phyloP scores from a whole-genome alignment of 768 basidiomycete genomes.

The Mycena venus region DNA sequence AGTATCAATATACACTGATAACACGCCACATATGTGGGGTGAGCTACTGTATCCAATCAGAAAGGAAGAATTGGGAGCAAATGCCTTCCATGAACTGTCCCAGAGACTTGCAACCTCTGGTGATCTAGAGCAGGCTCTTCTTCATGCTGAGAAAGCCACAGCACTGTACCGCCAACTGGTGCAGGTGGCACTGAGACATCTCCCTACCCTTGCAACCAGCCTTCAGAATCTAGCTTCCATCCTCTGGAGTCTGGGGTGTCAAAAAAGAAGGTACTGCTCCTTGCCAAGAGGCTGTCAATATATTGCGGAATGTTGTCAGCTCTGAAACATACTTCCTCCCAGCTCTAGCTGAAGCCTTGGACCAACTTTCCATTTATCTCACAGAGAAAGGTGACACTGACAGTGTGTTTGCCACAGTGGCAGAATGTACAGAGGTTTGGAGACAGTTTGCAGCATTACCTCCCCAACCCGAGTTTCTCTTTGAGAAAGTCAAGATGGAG shows the following conservation, averaged over 20 bases:
- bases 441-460: no score
- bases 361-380: background rate
- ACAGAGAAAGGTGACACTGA: background rate
- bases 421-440: background rate
- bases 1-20: background rate
- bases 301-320: background rate
- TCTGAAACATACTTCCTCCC: background rate
- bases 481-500: no score
- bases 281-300: background rate
- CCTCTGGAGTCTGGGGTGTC: background rate
- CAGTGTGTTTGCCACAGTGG: background rate
- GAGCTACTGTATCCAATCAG: background rate
- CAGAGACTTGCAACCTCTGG: background rate
- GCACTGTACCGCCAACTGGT: conserved; percentile 4
- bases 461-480: no score
- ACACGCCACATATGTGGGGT: background rate
- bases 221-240: background rate
- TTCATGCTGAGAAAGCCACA: background rate
- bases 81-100: background rate
- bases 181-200: background rate
- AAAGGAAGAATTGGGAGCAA: background rate
- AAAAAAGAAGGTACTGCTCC: background rate
- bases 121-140: background rate
- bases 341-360: background rate
- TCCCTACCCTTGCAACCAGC: background rate